Percentiles rank a stretch among this genome's conserved stretches.
These are phyloP conservation scores for Pleurotus giganteus DNA, from an alignment of 768 basidiomycete genomes.

Conservation along the genomic window DNA sequence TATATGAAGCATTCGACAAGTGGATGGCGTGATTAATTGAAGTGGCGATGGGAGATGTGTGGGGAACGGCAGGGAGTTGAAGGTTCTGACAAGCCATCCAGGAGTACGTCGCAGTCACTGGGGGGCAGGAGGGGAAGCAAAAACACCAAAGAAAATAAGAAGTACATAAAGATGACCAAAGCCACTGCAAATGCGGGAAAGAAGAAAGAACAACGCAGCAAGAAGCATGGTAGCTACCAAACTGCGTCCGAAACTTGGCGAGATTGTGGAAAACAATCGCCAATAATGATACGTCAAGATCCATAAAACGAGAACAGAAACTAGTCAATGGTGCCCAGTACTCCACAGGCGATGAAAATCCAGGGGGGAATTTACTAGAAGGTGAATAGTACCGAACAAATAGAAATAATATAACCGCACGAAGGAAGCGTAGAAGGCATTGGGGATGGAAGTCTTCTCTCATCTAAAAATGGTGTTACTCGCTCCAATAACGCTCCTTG, in stretches of 20 bases:
- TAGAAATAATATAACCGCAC: not conserved
- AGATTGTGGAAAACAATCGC: constrained; percentile 3
- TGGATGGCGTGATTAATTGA: not conserved
- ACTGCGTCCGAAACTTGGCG: not conserved
- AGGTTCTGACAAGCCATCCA: not conserved
- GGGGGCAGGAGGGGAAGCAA: not conserved
- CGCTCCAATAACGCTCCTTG: not conserved
- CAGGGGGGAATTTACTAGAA: not conserved
- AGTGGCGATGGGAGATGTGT: not conserved
- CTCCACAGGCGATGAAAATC: not conserved
- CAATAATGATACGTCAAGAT: constrained; percentile 8
- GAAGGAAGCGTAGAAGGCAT: not conserved
- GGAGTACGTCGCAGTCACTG: not conserved
- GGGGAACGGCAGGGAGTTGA: not conserved
- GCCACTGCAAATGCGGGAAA: not conserved
- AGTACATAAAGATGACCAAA: not conserved
- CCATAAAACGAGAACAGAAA: not conserved
- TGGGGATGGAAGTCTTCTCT: not conserved
- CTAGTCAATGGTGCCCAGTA: not conserved
- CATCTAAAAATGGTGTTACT: not conserved
- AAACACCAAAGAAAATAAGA: not conserved
- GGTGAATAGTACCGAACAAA: not conserved
- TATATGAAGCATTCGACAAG: not conserved
- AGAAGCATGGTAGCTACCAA: not conserved
- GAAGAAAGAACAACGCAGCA: not conserved